Conservation (phyloP, 2,329 filamentous ascomycete species). For the Pleurostoma richardsiae region DNA sequence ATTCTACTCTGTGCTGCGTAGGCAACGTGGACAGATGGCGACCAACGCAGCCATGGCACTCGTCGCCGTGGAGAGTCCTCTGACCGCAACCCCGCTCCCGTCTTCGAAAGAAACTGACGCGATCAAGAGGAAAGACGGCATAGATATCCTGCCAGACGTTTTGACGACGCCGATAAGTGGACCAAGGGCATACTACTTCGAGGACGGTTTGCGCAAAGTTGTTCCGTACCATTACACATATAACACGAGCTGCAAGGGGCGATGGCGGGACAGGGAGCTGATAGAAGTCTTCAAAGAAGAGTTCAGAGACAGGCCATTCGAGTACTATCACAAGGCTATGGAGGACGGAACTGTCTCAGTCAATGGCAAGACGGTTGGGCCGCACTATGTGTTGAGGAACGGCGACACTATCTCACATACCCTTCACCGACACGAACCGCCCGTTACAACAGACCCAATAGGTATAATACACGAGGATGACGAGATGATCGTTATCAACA, state of each 20-base stretch:
- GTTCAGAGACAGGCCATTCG: slow-evolving; percentile 79
- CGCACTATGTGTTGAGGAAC: slow-evolving; percentile 72
- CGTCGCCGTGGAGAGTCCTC: no score
- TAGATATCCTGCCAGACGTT: slow-evolving; percentile 8
- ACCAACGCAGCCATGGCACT: no score
- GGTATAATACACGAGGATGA: slow-evolving; percentile 86
- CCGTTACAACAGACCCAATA: slow-evolving; percentile 76
- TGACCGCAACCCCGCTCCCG: no score
- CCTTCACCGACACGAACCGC: slow-evolving; percentile 91
- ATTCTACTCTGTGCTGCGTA: no score
- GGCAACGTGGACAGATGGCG: no score
- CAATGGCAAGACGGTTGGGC: slow-evolving; percentile 67
- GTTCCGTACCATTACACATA: slow-evolving; percentile 89
- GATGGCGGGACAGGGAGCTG: slow-evolving; percentile 79
- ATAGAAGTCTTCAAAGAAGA: slow-evolving; percentile 87
- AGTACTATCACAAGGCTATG: slow-evolving; percentile 87
- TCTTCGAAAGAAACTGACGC: no score
- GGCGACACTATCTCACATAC: slow-evolving; percentile 91
- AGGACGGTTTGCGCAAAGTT: slow-evolving; percentile 78
- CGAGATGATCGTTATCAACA: slow-evolving; percentile 93
- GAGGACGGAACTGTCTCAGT: slow-evolving; percentile 72
- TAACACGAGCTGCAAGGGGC: slow-evolving; percentile 89
- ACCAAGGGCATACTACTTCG: slow-evolving; percentile 71
- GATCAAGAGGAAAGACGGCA: slow-evolving; percentile 1
- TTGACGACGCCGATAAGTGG: slow-evolving; percentile 33